These are phyloP conservation scores for Aspergillus haitiensis DNA, from an alignment of 495 filamentous ascomycete genomes.

Conservation along the genomic window DNA sequence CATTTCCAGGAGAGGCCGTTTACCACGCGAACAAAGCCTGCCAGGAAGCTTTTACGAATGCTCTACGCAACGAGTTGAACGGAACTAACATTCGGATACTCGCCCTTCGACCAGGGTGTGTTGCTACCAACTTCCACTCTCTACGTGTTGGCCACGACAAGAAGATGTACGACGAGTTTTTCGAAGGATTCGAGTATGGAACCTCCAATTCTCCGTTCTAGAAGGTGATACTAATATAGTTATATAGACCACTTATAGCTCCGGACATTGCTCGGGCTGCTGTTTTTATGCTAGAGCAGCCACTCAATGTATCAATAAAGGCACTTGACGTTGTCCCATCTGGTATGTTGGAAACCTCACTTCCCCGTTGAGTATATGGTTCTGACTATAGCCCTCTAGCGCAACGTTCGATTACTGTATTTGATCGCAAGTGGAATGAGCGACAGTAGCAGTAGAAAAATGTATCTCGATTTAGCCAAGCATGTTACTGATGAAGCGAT, in stretches of 20 bases:
- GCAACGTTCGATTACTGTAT: conserved; percentile 29
- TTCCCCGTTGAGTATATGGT: not conserved
- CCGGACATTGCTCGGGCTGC: conserved; percentile 35
- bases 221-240: too few relatives aligned
- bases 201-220: too few relatives aligned
- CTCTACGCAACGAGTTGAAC: conserved; percentile 35
- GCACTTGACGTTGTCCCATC: conserved; percentile 42
- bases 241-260: conserved; percentile 28
- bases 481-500: too few relatives aligned
- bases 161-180: conserved; percentile 31
- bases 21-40: conserved; percentile 44
- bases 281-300: conserved; percentile 33
- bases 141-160: conserved; percentile 36
- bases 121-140: conserved; percentile 41
- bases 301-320: conserved; percentile 33
- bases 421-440: conserved; percentile 32
- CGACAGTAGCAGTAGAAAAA: too few relatives aligned
- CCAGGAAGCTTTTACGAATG: conserved; percentile 42
- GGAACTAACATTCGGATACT: conserved; percentile 40
- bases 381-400: too few relatives aligned
- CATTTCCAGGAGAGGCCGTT: conserved; percentile 38
- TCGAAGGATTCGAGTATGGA: too few relatives aligned
- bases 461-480: too few relatives aligned
- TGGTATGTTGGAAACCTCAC: conserved; percentile 20
- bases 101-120: conserved; percentile 37